A percentile compares a stretch with the other conserved stretches of the same genome.
Conservation (phyloP, 805 yeast genomes). For the Kodamaea hsintzibuensis region DNA sequence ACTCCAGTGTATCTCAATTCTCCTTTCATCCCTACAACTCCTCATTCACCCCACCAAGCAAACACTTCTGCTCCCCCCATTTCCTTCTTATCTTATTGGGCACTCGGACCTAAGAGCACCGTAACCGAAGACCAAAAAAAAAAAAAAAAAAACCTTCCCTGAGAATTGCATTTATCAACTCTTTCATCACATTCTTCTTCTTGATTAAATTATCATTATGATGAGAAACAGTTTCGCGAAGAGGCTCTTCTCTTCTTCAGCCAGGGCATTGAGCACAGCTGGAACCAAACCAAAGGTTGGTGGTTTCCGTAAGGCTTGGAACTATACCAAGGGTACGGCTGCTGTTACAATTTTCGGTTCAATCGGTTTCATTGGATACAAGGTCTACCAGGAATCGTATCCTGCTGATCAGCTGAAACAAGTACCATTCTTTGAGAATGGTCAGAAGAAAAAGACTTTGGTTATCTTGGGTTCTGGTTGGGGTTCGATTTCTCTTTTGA, state of each 20-base stretch:
- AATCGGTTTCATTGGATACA: conserved; percentile 50
- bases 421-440: conserved; percentile 53
- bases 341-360: conserved; percentile 55
- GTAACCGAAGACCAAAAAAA: neutral
- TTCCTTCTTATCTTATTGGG: conserved; percentile 1
- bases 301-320: conserved; percentile 44
- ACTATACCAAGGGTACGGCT: conserved; percentile 48
- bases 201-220: neutral
- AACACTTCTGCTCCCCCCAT: conserved; percentile 20
- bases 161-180: neutral
- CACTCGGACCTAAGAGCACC: neutral
- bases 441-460: conserved; percentile 66
- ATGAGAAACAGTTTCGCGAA: conserved; percentile 6
- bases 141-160: neutral
- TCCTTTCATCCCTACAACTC: neutral
- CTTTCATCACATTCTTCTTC: neutral
- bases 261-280: conserved; percentile 22
- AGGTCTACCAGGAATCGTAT: conserved; percentile 60
- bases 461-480: conserved; percentile 90
- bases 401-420: conserved; percentile 65
- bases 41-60: neutral
- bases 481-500: conserved; percentile 87
- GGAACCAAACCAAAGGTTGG: conserved; percentile 21
- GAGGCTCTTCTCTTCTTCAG: conserved; percentile 25
- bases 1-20: neutral